Base-by-base conservation (phyloP, 83 land plant species). In the Picea abies region DNA sequence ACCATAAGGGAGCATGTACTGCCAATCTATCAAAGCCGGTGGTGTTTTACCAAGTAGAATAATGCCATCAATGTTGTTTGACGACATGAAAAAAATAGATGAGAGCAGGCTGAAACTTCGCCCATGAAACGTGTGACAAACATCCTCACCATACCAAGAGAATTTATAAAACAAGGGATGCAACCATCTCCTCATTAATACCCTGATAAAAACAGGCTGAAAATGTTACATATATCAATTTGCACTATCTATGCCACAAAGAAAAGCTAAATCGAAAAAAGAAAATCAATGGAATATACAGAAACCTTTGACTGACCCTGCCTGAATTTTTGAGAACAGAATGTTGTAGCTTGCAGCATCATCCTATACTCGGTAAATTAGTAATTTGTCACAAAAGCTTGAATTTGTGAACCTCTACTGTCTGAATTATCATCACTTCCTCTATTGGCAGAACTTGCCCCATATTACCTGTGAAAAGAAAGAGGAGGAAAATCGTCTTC, bases 401-500 rank as follows among this genome's bases (percentile, higher is more conserved):
- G 76, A 44, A 44, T 20, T 19, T 72, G 76, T 72, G 76, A 72
- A 19, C 76, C 25, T 72, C 56, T 72, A 41, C n/a, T 72, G 56
- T 71, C 39, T 37, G 76, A 72, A 72, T 41, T 72, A 20, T 41
- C 52, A 41, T 72, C 35, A 41, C 76, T 72, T 72, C 76, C 52
- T 41, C 41, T 41, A 41, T 72, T 41, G 56, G 41, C 23, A 72
- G 76, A 39, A 39, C 76, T 41, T 72, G 22, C 44, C 44, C 56
- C 76, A 41, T 72, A 23, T 72, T 72, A 22, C 76, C 56, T 72
- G 12, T 39, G 76, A 39, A 71, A 71, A 39, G 76, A 37, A 41
- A 72, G 76, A 44, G 76, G 76, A 20, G 76, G 76, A 44, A 72
- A 72, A 72, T 72, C 76, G n/a, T 72, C 56, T 41, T 72, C 76